A percentile compares a stretch with the other conserved stretches of the same genome.
phyloP scores from a whole-genome alignment of 345 rosid genomes.

The Cardamine resedifolia region DNA sequence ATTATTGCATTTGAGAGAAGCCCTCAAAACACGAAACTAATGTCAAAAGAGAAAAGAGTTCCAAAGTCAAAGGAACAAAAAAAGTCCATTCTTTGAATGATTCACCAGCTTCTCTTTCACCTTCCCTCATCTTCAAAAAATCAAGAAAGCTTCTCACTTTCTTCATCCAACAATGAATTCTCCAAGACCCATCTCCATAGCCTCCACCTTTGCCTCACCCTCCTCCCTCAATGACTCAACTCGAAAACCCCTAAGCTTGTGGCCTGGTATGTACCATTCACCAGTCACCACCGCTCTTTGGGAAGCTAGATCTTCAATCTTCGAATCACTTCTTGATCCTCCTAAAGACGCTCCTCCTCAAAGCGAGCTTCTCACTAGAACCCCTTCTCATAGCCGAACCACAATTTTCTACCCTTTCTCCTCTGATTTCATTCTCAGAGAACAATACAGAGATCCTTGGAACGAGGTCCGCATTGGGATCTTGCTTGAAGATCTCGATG shows the following conservation, averaged over 20 bases:
- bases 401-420: conserved; percentile 67
- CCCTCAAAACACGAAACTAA: too few species aligned
- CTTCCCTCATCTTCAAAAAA: not conserved
- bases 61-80: conserved; percentile 7
- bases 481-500: conserved; percentile 90
- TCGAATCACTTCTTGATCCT: conserved; percentile 72
- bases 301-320: conserved; percentile 74
- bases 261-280: conserved; percentile 93
- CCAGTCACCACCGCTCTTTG: conserved; percentile 80
- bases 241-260: conserved; percentile 69
- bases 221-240: conserved; percentile 33
- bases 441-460: conserved; percentile 92
- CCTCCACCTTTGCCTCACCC: conserved; percentile 63
- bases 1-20: too few species aligned
- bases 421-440: conserved; percentile 61
- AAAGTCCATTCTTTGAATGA: conserved; percentile 17
- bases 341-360: conserved; percentile 86
- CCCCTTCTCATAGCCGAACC: conserved; percentile 70
- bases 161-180: conserved; percentile 29
- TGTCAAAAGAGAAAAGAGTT: not conserved
- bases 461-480: conserved; percentile 87
- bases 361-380: conserved; percentile 58
- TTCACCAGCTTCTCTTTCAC: conserved; percentile 28
- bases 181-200: conserved; percentile 55
- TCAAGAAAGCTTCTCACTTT: not conserved